These are phyloP conservation scores for Wolfiporia cocos DNA, from an alignment of 1,284 basidiomycete genomes.

Conservation along the genomic window DNA sequence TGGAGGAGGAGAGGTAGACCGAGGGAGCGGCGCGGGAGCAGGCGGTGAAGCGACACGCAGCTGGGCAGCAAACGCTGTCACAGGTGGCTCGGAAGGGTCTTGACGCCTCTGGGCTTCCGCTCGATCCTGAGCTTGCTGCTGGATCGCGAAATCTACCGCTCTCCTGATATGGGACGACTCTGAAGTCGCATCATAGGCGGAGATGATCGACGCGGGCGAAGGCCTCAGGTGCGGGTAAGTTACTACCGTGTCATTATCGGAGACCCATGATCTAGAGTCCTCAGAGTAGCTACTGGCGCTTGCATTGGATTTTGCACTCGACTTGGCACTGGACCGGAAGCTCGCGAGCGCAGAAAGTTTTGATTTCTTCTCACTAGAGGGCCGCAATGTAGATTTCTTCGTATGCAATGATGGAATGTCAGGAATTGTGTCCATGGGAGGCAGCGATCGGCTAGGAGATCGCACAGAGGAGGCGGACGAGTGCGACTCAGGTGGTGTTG, in stretches of 20 bases:
- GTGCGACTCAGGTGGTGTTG: slow-evolving; percentile 35
- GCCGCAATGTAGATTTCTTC: slow-evolving; percentile 12
- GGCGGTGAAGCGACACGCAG: too few species aligned
- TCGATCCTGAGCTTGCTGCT: slow-evolving; percentile 25
- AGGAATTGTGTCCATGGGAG: slow-evolving; percentile 44
- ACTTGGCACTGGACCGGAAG: slow-evolving; percentile 33
- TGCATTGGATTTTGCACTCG: slow-evolving; percentile 10
- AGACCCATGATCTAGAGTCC: slow-evolving; percentile 42
- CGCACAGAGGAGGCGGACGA: slow-evolving; percentile 31
- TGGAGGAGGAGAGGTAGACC: too few species aligned
- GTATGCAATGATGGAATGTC: slow-evolving; percentile 38
- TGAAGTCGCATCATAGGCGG: slow-evolving; percentile 31
- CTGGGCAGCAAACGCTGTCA: too few species aligned
- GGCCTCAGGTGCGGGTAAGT: slow-evolving; percentile 66
- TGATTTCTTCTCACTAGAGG: slow-evolving; percentile 35
- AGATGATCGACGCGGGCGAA: slow-evolving; percentile 45
- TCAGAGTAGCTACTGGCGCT: slow-evolving; percentile 30
- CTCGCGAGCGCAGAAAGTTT: slow-evolving; percentile 60
- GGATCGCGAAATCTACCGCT: slow-evolving; percentile 50
- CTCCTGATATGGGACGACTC: slow-evolving; percentile 51
- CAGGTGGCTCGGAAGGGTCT: too few species aligned
- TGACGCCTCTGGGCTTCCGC: too few species aligned
- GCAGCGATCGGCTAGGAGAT: slow-evolving; percentile 34
- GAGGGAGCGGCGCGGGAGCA: too few species aligned
- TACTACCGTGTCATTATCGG: slow-evolving; percentile 49